phyloP scores from a whole-genome alignment of 1,284 basidiomycete genomes.

The Puccinia sorghi region DNA sequence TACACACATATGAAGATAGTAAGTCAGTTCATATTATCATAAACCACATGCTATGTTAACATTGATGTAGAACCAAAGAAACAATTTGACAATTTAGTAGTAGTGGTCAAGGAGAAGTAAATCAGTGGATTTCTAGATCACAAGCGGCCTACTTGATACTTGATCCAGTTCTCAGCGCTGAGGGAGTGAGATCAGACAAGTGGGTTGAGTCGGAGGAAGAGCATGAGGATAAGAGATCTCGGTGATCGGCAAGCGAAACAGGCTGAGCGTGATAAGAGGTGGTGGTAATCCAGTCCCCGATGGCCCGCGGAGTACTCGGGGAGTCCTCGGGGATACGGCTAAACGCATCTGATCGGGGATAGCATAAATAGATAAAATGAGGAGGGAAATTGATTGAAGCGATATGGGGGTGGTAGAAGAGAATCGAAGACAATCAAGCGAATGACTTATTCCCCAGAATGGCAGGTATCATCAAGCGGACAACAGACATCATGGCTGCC shows the following conservation, averaged over 20 bases:
- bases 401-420: background rate
- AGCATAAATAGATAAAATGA: background rate
- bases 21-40: background rate
- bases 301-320: constrained; percentile 23
- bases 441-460: too few relatives aligned
- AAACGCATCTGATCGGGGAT: background rate
- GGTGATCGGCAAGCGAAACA: background rate
- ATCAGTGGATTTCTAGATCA: background rate
- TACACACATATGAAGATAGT: background rate
- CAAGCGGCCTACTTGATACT: constrained; percentile 11
- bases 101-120: background rate
- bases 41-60: too few relatives aligned
- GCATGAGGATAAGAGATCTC: background rate
- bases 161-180: background rate
- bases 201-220: constrained; percentile 1
- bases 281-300: constrained; percentile 22
- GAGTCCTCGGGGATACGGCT: background rate
- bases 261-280: constrained; percentile 1
- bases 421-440: too few relatives aligned
- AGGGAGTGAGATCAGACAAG: background rate
- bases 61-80: background rate
- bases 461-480: too few relatives aligned
- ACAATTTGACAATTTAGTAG: background rate
- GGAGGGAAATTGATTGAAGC: background rate
- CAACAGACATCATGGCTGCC: background rate